Evolutionary conservation across 208 protist genomes (phyloP).

Genomic region (Trypanosoma conorhini): DNA sequence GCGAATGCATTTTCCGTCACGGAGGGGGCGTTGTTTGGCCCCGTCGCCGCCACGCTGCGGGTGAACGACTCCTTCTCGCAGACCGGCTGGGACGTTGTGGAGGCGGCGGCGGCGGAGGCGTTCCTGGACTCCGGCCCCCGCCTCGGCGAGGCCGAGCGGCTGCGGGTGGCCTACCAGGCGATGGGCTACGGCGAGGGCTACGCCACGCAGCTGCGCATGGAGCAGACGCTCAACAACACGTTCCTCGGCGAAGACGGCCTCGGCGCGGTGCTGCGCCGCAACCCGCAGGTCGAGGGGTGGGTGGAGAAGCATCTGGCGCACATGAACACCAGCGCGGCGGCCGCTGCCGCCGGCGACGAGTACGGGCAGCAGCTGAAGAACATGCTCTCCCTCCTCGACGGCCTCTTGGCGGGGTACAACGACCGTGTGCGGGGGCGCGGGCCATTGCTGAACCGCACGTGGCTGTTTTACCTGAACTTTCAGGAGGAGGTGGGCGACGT

Average conservation of each 20-base stretch:
- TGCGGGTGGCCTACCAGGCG: constrained; percentile 25
- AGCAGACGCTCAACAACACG: constrained; percentile 28
- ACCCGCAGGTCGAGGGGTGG: constrained; percentile 9
- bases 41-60: constrained; percentile 20
- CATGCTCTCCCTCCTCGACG: constrained; percentile 27
- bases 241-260: constrained; percentile 23
- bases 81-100: constrained; percentile 34
- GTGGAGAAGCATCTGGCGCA: constrained; percentile 25
- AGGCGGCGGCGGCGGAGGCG: constrained; percentile 1
- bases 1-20: constrained; percentile 9
- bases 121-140: constrained; percentile 2
- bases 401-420: constrained; percentile 43
- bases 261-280: background rate
- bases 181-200: constrained; percentile 39
- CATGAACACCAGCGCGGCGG: constrained; percentile 5
- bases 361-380: constrained; percentile 28
- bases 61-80: constrained; percentile 20
- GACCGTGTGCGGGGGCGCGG: background rate
- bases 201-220: constrained; percentile 21
- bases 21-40: constrained; percentile 10
- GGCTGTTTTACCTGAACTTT: constrained; percentile 40
- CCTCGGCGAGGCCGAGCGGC: background rate
- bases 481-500: constrained; percentile 42
- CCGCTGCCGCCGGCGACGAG: background rate
- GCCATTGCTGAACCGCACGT: constrained; percentile 7